A percentile compares a stretch with the other conserved stretches of the same genome.
phyloP scores from a whole-genome alignment of 1,284 basidiomycete genomes.

The Cystobasidium sp. region DNA sequence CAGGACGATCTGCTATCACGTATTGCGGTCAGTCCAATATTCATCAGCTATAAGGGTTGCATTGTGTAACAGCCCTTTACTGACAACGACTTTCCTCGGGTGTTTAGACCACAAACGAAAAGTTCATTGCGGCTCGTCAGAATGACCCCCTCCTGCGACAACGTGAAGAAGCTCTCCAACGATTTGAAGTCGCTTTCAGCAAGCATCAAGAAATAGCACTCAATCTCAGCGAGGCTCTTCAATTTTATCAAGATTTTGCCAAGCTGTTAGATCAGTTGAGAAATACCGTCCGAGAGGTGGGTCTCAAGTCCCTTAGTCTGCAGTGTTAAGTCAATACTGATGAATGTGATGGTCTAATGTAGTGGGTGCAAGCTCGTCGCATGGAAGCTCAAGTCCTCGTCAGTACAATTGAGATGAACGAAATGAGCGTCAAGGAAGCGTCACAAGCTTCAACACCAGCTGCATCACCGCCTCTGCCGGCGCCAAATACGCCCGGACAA shows the following conservation, averaged over 20 bases:
- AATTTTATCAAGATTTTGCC: constrained; percentile 84
- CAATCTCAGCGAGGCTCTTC: constrained; percentile 85
- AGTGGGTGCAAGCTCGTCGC: constrained; percentile 42
- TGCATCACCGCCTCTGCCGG: constrained; percentile 3
- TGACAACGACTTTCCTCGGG: too few relatives aligned
- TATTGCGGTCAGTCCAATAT: constrained; percentile 65
- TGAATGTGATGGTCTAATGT: not conserved
- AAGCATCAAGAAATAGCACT: constrained; percentile 84
- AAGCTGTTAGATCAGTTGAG: constrained; percentile 73
- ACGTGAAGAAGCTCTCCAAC: constrained; percentile 81
- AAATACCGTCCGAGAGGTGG: constrained; percentile 67
- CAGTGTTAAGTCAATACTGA: not conserved
- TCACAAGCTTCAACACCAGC: not conserved
- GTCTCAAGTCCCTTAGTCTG: too few relatives aligned
- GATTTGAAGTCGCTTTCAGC: constrained; percentile 83
- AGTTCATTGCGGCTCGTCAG: constrained; percentile 76
- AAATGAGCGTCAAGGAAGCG: constrained; percentile 21
- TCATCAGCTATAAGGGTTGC: not conserved
- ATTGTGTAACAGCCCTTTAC: not conserved
- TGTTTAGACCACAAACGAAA: constrained; percentile 71
- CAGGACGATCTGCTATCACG: constrained; percentile 70
- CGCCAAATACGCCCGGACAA: constrained; percentile 26
- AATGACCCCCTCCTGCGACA: constrained; percentile 78
- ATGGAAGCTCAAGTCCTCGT: constrained; percentile 32
- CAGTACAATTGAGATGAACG: constrained; percentile 35